Evolutionary conservation across 768 basidiomycete species (phyloP).

Genomic region (Tylopilus sp.): DNA sequence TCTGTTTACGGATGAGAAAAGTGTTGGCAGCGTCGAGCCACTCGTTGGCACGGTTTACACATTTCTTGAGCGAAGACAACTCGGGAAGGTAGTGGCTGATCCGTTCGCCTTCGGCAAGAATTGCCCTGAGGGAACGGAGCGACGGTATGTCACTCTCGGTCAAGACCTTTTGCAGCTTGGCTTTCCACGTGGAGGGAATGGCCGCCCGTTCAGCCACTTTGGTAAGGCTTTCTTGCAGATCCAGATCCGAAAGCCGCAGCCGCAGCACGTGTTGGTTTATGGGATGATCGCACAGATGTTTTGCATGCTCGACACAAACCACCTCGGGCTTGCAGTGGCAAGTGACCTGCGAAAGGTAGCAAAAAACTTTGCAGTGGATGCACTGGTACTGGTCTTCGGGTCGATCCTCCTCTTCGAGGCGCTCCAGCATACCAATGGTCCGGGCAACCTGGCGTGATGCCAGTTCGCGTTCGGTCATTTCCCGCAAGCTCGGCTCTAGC

Average conservation of each 20-base stretch:
- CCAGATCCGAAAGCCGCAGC: constrained; percentile 77
- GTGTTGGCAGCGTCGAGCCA: constrained; percentile 86
- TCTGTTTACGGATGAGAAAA: constrained; percentile 76
- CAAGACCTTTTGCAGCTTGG: constrained; percentile 64
- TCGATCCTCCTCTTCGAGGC: constrained; percentile 73
- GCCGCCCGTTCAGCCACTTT: constrained; percentile 70
- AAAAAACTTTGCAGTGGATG: constrained; percentile 87
- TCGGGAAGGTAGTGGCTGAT: constrained; percentile 75
- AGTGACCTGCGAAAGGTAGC: constrained; percentile 90
- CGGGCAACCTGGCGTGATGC: constrained; percentile 62
- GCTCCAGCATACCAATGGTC: constrained; percentile 56
- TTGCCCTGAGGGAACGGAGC: constrained; percentile 72
- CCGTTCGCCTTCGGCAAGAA: constrained; percentile 87
- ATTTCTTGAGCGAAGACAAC: constrained; percentile 66
- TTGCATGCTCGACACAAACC: constrained; percentile 81
- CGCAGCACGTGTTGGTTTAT: constrained; percentile 60
- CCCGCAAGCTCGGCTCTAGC: constrained; percentile 78
- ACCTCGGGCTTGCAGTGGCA: constrained; percentile 77
- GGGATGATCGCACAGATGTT: constrained; percentile 68
- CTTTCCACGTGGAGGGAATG: constrained; percentile 72
- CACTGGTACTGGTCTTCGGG: constrained; percentile 97
- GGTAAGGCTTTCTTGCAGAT: constrained; percentile 62
- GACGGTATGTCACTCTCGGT: constrained; percentile 67
- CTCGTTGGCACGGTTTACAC: constrained; percentile 76
- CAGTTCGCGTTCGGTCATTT: constrained; percentile 88